Conservation (phyloP, 2,329 filamentous ascomycete genomes). For the Alternaria gaisen region DNA sequence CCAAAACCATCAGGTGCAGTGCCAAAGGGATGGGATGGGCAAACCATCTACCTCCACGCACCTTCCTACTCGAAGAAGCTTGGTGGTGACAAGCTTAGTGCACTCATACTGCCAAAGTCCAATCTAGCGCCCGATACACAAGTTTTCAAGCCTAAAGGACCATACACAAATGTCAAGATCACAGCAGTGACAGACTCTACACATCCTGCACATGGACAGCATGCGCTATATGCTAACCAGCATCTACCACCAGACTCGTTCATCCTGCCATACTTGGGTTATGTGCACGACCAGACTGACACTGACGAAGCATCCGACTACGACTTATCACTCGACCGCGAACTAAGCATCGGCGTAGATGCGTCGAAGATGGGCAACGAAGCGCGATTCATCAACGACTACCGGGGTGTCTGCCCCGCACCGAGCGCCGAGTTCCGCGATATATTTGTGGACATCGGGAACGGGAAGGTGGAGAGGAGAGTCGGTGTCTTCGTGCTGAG, state of each 20-base stretch:
- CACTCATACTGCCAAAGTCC: slow-evolving; percentile 33
- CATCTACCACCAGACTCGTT: slow-evolving; percentile 57
- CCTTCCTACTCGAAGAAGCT: slow-evolving; percentile 47
- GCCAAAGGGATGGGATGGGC: slow-evolving; percentile 46
- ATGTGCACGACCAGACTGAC: slow-evolving; percentile 56
- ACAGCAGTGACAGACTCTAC: slow-evolving; percentile 49
- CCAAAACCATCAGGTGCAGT: slow-evolving; percentile 11
- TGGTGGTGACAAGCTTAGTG: slow-evolving; percentile 28
- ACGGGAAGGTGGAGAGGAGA: slow-evolving; percentile 55
- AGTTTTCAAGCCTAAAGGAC: slow-evolving; percentile 29
- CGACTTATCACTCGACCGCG: slow-evolving; percentile 61
- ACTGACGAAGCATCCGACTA: slow-evolving; percentile 58
- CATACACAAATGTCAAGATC: slow-evolving; percentile 54
- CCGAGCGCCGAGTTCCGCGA: slow-evolving; percentile 57
- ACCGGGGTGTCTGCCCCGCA: slow-evolving; percentile 56
- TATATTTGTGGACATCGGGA: slow-evolving; percentile 48
- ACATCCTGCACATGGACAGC: slow-evolving; percentile 60
- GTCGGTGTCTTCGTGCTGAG: slow-evolving; percentile 62
- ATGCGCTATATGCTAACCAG: slow-evolving; percentile 58
- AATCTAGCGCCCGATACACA: slow-evolving; percentile 25
- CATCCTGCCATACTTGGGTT: slow-evolving; percentile 61
- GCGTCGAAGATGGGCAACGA: slow-evolving; percentile 61
- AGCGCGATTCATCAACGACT: slow-evolving; percentile 63
- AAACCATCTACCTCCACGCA: slow-evolving; percentile 37
- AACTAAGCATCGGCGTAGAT: slow-evolving; percentile 59